Evolutionary conservation across 768 basidiomycete genomes (phyloP), one percentile per base, ranked within the genome.

Genomic region (Macrolepiota albuminosa): DNA sequence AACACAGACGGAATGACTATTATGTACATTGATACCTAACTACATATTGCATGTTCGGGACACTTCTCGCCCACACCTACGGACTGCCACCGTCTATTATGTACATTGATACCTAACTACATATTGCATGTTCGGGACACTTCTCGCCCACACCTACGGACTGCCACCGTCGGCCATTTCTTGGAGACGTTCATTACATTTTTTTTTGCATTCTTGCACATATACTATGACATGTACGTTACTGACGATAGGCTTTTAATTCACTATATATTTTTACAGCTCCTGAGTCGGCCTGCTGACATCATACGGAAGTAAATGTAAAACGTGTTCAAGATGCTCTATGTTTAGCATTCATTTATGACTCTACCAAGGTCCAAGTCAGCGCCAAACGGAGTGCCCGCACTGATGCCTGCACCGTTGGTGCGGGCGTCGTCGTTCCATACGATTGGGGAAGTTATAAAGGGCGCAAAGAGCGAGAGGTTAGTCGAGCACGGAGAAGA

Each of bases 361-460:
- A 53, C 60, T 53, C 69, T 67, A 55, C 66, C 66, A 60, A 67
- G 73, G 36, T 71, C 70, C 45, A 65, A 67, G 62, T 73, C 71
- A 24, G 74, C 71, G 21, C 74, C 73, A 0, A 66, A 71, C 11
- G 65, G 69, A 5, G 57, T 71, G 37, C 50, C 64, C 9, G 60
- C 57, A n/a, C 60, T 68, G 9, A 26, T 52, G 39, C 51, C 43
- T 2, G 33, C 48, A 11, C 49, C 57, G 2, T 31, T 69, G 31
- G 57, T 60, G 29, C 67, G 69, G 24, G 62, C 68, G 46, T 51
- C 63, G 33, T 71, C 71, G 47, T 66, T 70, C 31, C 62, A 66
- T 21, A 64, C 62, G 42, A 47, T 54, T 26, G 54, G 56, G 43
- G 50, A 58, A 21, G 59, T 51, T 37, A 42, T 50, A 47, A 66